Evolutionary conservation across 163 green algal species (phyloP), one percentile per base, ranked within the genome.

Genomic region (Chloroidium sp.): DNA sequence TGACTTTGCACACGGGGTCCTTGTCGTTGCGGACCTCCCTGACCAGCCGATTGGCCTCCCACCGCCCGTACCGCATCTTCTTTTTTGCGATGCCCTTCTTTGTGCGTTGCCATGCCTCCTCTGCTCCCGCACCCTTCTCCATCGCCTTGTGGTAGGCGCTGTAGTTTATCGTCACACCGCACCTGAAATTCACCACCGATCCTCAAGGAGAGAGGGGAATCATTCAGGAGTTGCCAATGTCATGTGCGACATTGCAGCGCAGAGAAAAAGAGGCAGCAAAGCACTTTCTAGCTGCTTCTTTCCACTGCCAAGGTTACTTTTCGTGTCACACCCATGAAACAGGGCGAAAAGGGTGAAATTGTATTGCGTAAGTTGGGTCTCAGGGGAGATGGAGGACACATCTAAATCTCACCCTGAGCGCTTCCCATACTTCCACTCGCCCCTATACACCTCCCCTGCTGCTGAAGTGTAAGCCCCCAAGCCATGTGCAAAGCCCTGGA

Each of bases 371-470:
- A 36, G 36, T 36, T 36, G 36, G 36, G 36, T 36, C 36, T 36
- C 36, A 36, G 36, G 36, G 36, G 36, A 36, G 36, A 36, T 36
- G 36, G 14, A 36, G 60, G 61, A 78, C 14, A 67, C 75, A 36
- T 36, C 36, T 36, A 1, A 14, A 8, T 3, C 90, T 84, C 81
- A 97, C 86, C 94, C 94, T 81, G 97, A 91, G 4, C 86, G 83
- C 86, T 93, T 88, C 74, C 94, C 94, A 10, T 87, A 85, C 69
- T 90, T 88, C 83, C 89, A 98, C 88, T 98, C 92, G 3, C 94
- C 94, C 4, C 92, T 88, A 85, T 92, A 97, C 0, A 97, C 83
- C 89, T 94, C 88, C 4, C 91, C 91, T 6, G 79, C 81, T n/a
- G 80, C 80, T 61, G 86, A 80, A 36, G 88, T 94, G 81, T 93